Evolutionary conservation across 208 protist species (phyloP).

Genomic region (Kentomonas sorsogonicus): DNA sequence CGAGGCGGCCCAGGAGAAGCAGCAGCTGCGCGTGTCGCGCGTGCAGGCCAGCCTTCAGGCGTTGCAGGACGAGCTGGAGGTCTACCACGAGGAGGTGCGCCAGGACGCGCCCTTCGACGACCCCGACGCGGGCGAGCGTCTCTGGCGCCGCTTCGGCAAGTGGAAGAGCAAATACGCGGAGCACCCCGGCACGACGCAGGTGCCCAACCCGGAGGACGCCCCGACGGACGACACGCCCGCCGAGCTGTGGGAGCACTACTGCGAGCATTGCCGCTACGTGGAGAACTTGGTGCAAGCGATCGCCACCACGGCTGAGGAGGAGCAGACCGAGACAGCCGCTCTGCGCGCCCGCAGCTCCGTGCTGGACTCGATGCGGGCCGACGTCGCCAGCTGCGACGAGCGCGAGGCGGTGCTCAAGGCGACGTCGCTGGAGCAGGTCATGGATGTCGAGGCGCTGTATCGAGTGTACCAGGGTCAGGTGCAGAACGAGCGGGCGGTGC

Average conservation of each 20-base stretch:
- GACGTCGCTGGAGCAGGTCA: conserved; percentile 25
- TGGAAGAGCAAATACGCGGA: conserved; percentile 66
- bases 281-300: conserved; percentile 30
- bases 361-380: conserved; percentile 11
- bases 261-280: conserved; percentile 38
- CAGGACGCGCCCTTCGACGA: conserved; percentile 56
- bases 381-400: conserved; percentile 21
- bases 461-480: conserved; percentile 89
- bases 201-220: no score
- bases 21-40: conserved; percentile 22
- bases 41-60: conserved; percentile 23
- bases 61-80: conserved; percentile 32
- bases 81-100: conserved; percentile 24
- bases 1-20: conserved; percentile 23
- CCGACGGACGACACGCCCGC: conserved; percentile 32
- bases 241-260: conserved; percentile 57
- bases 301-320: conserved; percentile 15
- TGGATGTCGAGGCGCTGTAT: conserved; percentile 74
- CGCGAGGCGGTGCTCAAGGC: conserved; percentile 17
- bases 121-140: conserved; percentile 41
- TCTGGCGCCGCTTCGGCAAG: conserved; percentile 66
- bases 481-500: conserved; percentile 81
- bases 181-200: conserved; percentile 15
- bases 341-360: conserved; percentile 24
- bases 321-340: conserved; percentile 18